These are phyloP conservation scores for Coemansia sp. DNA, from an alignment of 192 early-diverging fungal species.

Conservation along the genomic window DNA sequence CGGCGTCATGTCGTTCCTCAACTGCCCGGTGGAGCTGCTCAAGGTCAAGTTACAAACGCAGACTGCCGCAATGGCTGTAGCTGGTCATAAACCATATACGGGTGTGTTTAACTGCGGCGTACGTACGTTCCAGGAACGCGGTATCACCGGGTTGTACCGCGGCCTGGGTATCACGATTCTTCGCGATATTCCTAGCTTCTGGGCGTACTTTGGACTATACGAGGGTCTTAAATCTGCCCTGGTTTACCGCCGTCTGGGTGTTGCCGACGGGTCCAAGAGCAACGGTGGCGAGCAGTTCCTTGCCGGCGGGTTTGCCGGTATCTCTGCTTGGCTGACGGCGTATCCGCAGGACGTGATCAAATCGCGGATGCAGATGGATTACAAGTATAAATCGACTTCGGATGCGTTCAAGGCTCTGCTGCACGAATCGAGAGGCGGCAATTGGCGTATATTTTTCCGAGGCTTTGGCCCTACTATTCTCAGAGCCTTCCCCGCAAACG, in stretches of 20 bases:
- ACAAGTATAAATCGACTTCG: slow-evolving; percentile 54
- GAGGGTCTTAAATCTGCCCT: slow-evolving; percentile 76
- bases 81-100: slow-evolving; percentile 37
- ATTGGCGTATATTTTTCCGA: slow-evolving; percentile 51
- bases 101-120: slow-evolving; percentile 55
- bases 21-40: slow-evolving; percentile 90
- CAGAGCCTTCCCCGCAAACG: slow-evolving; percentile 71
- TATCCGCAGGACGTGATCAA: slow-evolving; percentile 89
- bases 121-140: slow-evolving; percentile 65
- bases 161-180: slow-evolving; percentile 78
- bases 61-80: slow-evolving; percentile 38
- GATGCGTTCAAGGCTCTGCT: slow-evolving; percentile 58
- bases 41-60: slow-evolving; percentile 95
- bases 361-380: slow-evolving; percentile 60
- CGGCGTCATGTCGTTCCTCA: slow-evolving; percentile 78
- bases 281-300: slow-evolving; percentile 65
- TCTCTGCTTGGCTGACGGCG: slow-evolving; percentile 77
- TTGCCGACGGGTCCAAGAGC: slow-evolving; percentile 49
- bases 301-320: slow-evolving; percentile 76
- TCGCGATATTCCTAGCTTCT: slow-evolving; percentile 71
- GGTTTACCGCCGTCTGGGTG: slow-evolving; percentile 57
- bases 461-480: slow-evolving; percentile 55
- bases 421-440: slow-evolving; percentile 43
- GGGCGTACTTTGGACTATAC: slow-evolving; percentile 82
- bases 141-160: slow-evolving; percentile 67